These are phyloP conservation scores for Neurospora tetraspora DNA, from an alignment of 495 filamentous ascomycete species.

Conservation along the genomic window DNA sequence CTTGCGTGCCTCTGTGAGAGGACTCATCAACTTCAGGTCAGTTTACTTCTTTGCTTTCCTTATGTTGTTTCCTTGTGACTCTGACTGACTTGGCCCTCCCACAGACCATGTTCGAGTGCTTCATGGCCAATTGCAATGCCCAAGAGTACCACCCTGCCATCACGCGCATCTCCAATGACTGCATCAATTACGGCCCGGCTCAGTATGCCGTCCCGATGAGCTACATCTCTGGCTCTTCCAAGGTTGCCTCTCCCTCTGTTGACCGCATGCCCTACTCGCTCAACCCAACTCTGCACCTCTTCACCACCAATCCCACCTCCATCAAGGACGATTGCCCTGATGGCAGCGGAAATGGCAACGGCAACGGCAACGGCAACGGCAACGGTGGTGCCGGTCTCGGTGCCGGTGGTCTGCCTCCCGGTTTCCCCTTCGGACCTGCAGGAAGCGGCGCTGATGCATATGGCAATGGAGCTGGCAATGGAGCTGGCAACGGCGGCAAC, in stretches of 20 bases:
- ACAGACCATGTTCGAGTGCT: conserved; percentile 15
- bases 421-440: neutral
- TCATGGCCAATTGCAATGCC: conserved; percentile 17
- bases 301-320: neutral
- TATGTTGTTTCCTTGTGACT: neutral
- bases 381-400: neutral
- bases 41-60: neutral
- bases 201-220: conserved; percentile 18
- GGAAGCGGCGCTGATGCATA: neutral
- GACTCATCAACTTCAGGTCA: conserved; percentile 10
- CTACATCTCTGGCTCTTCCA: conserved; percentile 15
- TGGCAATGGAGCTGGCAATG: neutral
- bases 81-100: neutral
- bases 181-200: conserved; percentile 34
- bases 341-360: neutral
- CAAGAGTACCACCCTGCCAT: conserved; percentile 11
- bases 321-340: neutral
- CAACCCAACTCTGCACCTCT: neutral
- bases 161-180: conserved; percentile 12
- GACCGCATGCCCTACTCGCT: neutral
- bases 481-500: neutral
- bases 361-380: neutral
- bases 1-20: conserved; percentile 8
- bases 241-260: conserved; percentile 3
- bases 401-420: neutral